Evolutionary conservation across 306 rosid species (phyloP).

Genomic region (Vigna radiata): DNA sequence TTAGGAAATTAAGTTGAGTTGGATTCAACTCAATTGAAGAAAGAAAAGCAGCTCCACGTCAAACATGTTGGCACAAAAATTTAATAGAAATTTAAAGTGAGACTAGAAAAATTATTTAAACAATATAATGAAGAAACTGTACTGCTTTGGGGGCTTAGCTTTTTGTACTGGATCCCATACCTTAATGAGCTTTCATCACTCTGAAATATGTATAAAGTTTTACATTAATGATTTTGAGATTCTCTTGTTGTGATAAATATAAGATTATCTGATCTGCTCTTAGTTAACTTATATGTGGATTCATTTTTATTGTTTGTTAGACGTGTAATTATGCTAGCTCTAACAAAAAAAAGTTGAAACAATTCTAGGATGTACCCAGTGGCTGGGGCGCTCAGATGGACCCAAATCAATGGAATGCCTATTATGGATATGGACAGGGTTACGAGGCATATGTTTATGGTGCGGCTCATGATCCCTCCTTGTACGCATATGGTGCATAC

Average conservation of each 20-base stretch:
- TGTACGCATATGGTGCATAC: constrained; percentile 79
- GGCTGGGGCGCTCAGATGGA: constrained; percentile 82
- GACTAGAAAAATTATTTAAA: background rate
- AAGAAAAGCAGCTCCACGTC: too few species aligned
- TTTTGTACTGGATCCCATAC: background rate
- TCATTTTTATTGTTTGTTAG: background rate
- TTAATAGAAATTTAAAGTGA: background rate
- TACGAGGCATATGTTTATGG: constrained; percentile 85
- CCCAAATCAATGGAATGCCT: constrained; percentile 80
- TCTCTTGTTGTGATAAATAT: constrained; percentile 6
- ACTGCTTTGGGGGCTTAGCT: background rate
- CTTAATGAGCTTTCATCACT: background rate
- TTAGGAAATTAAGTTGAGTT: too few species aligned
- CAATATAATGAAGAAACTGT: background rate
- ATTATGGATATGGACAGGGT: constrained; percentile 91
- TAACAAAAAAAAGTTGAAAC: constrained; percentile 16
- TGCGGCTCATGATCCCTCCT: constrained; percentile 76
- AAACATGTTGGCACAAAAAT: too few species aligned
- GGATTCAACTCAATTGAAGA: too few species aligned
- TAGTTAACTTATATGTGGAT: constrained; percentile 17
- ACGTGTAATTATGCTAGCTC: background rate
- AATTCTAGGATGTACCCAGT: constrained; percentile 66
- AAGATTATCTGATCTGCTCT: constrained; percentile 21
- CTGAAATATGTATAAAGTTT: background rate
- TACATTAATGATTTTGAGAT: background rate